Evolutionary conservation across 2,329 filamentous ascomycete genomes (phyloP).

Genomic region (Trichophyton mentagrophytes): DNA sequence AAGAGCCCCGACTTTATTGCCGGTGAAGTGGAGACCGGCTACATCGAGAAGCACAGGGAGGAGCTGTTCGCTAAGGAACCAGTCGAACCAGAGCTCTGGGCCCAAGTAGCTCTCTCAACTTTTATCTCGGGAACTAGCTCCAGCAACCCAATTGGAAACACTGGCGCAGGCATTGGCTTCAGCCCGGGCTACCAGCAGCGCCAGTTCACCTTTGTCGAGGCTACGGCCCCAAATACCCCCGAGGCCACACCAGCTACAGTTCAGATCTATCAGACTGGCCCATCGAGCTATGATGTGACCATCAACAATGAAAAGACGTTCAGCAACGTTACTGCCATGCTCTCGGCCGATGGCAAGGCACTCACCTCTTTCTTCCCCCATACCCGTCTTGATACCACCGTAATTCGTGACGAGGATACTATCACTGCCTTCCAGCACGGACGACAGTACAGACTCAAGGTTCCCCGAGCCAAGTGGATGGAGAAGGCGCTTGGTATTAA

Average conservation of each 20-base stretch:
- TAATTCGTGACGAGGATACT: slow-evolving; percentile 43
- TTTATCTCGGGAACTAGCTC: slow-evolving; percentile 37
- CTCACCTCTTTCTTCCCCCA: slow-evolving; percentile 69
- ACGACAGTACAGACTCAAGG: slow-evolving; percentile 43
- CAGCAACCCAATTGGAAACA: slow-evolving; percentile 19
- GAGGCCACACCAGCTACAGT: slow-evolving; percentile 32
- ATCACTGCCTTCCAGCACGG: slow-evolving; percentile 67
- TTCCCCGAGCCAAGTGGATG: slow-evolving; percentile 59
- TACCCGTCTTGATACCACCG: slow-evolving; percentile 64
- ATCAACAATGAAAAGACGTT: slow-evolving; percentile 33
- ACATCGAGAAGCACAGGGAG: slow-evolving; percentile 75
- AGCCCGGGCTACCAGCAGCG: slow-evolving; percentile 51
- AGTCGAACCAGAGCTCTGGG: slow-evolving; percentile 60
- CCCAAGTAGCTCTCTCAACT: slow-evolving; percentile 74
- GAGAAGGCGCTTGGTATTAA: slow-evolving; percentile 77
- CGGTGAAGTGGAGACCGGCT: slow-evolving; percentile 88
- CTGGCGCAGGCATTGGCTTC: slow-evolving; percentile 41
- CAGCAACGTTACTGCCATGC: slow-evolving; percentile 24
- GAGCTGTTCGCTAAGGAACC: slow-evolving; percentile 58
- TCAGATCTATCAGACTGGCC: slow-evolving; percentile 40
- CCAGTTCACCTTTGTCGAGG: slow-evolving; percentile 44
- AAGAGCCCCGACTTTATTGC: slow-evolving; percentile 67
- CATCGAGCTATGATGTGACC: slow-evolving; percentile 37
- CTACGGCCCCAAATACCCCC: slow-evolving; percentile 31
- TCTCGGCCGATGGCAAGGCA: slow-evolving; percentile 34